Evolutionary conservation across 2,329 filamentous ascomycete genomes (phyloP).

Genomic region (Stagonosporopsis rhizophila): DNA sequence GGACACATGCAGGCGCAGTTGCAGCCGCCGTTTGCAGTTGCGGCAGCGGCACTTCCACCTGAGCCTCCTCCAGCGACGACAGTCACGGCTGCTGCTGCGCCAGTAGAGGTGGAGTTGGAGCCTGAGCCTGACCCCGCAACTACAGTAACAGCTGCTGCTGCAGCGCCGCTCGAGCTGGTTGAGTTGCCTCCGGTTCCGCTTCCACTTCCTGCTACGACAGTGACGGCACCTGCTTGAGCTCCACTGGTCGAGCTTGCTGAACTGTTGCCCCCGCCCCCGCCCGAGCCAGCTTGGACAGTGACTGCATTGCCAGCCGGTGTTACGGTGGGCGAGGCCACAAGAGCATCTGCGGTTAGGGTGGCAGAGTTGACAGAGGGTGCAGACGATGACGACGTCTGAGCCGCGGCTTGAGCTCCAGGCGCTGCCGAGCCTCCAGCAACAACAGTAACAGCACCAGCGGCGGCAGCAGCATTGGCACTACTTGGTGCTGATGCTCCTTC

Average conservation of each 20-base stretch:
- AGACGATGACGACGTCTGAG: slow-evolving; percentile 17
- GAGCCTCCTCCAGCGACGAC: slow-evolving; percentile 31
- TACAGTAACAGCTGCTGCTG: slow-evolving; percentile 26
- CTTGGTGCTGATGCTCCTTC: background rate
- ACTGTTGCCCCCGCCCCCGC: background rate
- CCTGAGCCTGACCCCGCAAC: slow-evolving; percentile 29
- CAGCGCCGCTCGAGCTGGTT: slow-evolving; percentile 15
- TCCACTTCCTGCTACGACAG: slow-evolving; percentile 21
- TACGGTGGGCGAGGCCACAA: slow-evolving; percentile 30
- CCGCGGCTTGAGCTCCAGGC: slow-evolving; percentile 19
- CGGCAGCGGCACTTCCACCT: slow-evolving; percentile 6
- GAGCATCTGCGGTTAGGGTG: slow-evolving; percentile 29
- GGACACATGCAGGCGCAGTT: slow-evolving; percentile 43
- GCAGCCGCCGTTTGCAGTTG: slow-evolving; percentile 31
- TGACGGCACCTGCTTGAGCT: slow-evolving; percentile 15
- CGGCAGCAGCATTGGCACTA: slow-evolving; percentile 17
- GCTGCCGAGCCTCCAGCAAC: slow-evolving; percentile 22
- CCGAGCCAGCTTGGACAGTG: slow-evolving; percentile 26
- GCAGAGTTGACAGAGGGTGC: slow-evolving; percentile 30
- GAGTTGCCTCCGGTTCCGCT: slow-evolving; percentile 8
- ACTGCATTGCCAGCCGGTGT: slow-evolving; percentile 25
- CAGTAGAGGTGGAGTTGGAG: slow-evolving; percentile 20
- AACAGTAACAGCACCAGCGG: slow-evolving; percentile 21
- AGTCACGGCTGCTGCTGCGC: slow-evolving; percentile 25
- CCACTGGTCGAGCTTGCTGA: slow-evolving; percentile 11